Conservation (phyloP, 768 basidiomycete genomes). For the Candolleomyces aberdarensis region DNA sequence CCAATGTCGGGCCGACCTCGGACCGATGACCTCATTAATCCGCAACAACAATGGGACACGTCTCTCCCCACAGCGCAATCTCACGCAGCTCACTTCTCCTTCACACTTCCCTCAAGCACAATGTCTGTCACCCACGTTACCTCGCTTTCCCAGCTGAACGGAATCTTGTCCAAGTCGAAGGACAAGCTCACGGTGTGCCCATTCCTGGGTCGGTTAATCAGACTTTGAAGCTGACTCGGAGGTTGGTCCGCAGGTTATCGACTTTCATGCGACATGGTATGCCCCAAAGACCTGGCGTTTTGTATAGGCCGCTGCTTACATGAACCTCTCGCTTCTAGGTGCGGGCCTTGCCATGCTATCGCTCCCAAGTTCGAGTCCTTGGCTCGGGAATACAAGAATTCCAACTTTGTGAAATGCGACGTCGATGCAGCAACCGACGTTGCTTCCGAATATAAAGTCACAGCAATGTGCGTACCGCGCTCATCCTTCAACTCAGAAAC, state of each 20-base stretch:
- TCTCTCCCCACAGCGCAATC: not conserved
- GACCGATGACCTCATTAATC: not conserved
- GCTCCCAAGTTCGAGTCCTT: conserved; percentile 73
- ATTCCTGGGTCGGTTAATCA: conserved; percentile 6
- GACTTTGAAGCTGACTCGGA: not conserved
- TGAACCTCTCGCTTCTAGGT: conserved; percentile 37
- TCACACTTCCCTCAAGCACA: not conserved
- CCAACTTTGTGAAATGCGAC: conserved; percentile 84
- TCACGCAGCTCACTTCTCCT: not conserved
- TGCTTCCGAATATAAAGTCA: conserved; percentile 55
- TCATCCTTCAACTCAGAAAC: not conserved
- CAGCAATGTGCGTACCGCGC: conserved; percentile 60
- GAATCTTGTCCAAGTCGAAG: conserved; percentile 52
- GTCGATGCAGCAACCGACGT: conserved; percentile 72
- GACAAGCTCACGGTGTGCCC: conserved; percentile 59
- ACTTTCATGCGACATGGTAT: conserved; percentile 85
- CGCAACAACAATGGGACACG: not conserved
- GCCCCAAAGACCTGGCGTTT: conserved; percentile 10
- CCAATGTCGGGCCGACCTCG: not conserved
- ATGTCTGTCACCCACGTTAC: conserved; percentile 50
- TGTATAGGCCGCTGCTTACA: not conserved
- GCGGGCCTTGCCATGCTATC: conserved; percentile 82
- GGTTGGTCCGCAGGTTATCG: conserved; percentile 59
- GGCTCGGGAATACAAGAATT: conserved; percentile 62
- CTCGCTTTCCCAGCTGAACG: conserved; percentile 62